Conservation (phyloP, 176 grass and related monocot genomes). For the Rhipidocladum racemiflorum region DNA sequence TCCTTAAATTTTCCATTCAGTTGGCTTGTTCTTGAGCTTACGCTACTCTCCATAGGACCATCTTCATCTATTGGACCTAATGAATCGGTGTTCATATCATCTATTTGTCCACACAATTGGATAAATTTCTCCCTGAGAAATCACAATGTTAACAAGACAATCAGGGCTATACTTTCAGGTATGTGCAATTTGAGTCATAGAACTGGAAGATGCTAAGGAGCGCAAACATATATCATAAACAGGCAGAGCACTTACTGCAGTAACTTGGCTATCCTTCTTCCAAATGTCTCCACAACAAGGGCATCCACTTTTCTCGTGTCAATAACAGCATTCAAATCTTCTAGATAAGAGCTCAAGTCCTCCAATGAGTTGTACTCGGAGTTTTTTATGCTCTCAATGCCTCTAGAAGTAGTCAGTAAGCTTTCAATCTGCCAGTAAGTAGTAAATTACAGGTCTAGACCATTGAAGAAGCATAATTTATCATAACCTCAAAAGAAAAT, state of each 20-base stretch:
- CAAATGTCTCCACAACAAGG: constrained; percentile 96
- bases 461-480: not conserved
- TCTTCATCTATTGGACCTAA: constrained; percentile 65
- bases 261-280: constrained; percentile 74
- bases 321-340: constrained; percentile 87
- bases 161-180: constrained; percentile 4
- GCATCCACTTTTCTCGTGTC: constrained; percentile 89
- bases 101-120: constrained; percentile 68
- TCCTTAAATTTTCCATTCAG: constrained; percentile 70
- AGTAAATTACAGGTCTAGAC: constrained; percentile 3
- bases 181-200: constrained; percentile 5
- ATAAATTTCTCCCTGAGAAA: constrained; percentile 90
- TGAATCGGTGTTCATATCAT: constrained; percentile 55
- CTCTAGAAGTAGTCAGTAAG: constrained; percentile 42
- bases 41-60: constrained; percentile 44
- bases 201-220: constrained; percentile 5
- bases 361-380: constrained; percentile 71
- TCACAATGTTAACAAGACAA: constrained; percentile 28
- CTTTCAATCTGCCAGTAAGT: constrained; percentile 63
- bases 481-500: not conserved
- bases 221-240: not conserved
- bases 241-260: constrained; percentile 42
- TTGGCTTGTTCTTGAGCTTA: constrained; percentile 51
- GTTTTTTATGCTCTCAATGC: constrained; percentile 58
- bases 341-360: constrained; percentile 73